These are phyloP conservation scores for Ciborinia camelliae DNA, from an alignment of 2,329 filamentous ascomycete genomes.

Conservation along the genomic window DNA sequence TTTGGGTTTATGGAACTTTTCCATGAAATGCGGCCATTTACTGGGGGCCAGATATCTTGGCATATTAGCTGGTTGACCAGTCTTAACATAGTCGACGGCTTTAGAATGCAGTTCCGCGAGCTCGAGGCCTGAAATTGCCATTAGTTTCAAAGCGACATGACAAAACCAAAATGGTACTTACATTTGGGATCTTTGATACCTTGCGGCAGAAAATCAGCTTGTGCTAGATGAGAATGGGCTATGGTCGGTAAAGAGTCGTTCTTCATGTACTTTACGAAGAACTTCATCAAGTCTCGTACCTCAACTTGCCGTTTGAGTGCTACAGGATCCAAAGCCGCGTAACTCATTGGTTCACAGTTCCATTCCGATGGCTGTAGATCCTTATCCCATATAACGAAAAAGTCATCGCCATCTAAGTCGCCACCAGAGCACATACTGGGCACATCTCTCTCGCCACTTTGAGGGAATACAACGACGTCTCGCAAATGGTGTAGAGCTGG, in stretches of 20 bases:
- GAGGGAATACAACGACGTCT: constrained; percentile 84
- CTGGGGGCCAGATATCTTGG: constrained; percentile 54
- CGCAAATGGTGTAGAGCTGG: constrained; percentile 70
- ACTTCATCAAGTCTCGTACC: constrained; percentile 70
- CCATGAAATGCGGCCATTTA: constrained; percentile 84
- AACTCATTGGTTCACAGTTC: constrained; percentile 77
- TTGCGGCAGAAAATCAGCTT: constrained; percentile 57
- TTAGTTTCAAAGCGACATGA: constrained; percentile 19
- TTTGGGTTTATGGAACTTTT: constrained; percentile 53
- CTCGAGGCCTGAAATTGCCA: constrained; percentile 50
- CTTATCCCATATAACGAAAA: constrained; percentile 86
- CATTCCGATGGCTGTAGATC: constrained; percentile 66
- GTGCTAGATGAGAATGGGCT: constrained; percentile 76
- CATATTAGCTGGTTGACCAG: constrained; percentile 73
- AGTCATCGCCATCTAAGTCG: constrained; percentile 94
- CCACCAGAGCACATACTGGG: constrained; percentile 95
- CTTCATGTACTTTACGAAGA: constrained; percentile 92
- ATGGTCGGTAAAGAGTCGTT: constrained; percentile 79
- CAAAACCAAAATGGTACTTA: constrained; percentile 39
- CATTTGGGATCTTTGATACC: constrained; percentile 70
- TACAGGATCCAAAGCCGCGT: constrained; percentile 55
- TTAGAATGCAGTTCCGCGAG: constrained; percentile 81
- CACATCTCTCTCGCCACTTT: constrained; percentile 77
- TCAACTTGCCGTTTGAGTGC: constrained; percentile 61
- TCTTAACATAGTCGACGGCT: constrained; percentile 94